Conservation (phyloP, 768 basidiomycete genomes). For the Lentinula detonsa region DNA sequence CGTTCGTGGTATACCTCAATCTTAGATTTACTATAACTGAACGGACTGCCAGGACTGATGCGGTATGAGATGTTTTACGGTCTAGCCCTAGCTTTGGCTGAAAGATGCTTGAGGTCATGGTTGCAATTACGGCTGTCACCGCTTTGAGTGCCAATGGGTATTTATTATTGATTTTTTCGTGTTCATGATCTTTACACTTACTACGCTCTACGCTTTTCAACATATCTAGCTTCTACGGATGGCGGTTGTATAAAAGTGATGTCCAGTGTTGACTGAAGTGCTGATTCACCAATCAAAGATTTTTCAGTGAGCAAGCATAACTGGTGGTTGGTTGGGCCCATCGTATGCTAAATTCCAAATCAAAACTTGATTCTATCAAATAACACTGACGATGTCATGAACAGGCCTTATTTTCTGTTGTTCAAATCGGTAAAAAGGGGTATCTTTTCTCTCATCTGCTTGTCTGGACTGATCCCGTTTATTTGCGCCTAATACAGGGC, state of each 20-base stretch:
- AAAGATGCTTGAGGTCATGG: background rate
- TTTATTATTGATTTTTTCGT: background rate
- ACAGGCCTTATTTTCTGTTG: background rate
- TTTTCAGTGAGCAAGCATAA: slow-evolving; percentile 7
- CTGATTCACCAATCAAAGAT: background rate
- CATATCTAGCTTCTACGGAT: background rate
- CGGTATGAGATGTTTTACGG: background rate
- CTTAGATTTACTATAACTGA: background rate
- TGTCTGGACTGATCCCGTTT: too few species aligned
- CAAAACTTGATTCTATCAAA: too few species aligned
- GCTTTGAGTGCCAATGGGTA: slow-evolving; percentile 11
- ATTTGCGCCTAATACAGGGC: too few species aligned
- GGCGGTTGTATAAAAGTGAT: background rate
- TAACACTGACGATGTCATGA: too few species aligned
- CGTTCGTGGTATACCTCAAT: background rate
- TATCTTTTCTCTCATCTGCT: too few species aligned
- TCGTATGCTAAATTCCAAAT: background rate
- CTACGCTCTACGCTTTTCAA: too few species aligned
- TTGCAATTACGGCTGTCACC: slow-evolving; percentile 8
- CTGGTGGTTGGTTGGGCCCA: slow-evolving; percentile 10
- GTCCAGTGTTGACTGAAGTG: background rate
- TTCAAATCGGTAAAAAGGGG: background rate
- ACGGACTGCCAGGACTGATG: background rate
- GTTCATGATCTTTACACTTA: background rate
- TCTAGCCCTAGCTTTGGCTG: too few species aligned